Conservation (phyloP, 2,329 filamentous ascomycete genomes). For the Aulographum hederae region DNA sequence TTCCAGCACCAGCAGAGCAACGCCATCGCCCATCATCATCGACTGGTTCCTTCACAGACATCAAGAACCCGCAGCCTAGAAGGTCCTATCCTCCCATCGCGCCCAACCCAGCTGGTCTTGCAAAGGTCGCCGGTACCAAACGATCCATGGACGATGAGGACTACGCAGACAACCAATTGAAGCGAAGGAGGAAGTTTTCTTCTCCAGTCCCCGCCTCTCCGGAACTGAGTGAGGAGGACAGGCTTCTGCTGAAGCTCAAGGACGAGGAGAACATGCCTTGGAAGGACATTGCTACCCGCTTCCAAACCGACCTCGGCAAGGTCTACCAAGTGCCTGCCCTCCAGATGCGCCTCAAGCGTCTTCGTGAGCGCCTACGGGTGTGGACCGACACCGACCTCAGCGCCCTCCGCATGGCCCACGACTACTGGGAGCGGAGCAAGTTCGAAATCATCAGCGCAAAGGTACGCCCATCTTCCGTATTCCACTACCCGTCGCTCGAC, state of each 20-base stretch:
- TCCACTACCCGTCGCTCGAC: neutral
- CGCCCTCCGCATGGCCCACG: conserved; percentile 29
- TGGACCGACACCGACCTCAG: conserved; percentile 33
- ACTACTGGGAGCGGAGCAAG: conserved; percentile 34
- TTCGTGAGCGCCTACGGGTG: conserved; percentile 29
- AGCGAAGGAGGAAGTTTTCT: conserved; percentile 24
- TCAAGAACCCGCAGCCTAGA: conserved; percentile 19
- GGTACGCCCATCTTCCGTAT: conserved; percentile 17
- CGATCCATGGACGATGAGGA: conserved; percentile 19
- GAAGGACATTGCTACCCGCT: conserved; percentile 34
- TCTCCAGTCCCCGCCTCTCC: conserved; percentile 15
- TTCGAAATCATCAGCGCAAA: conserved; percentile 35
- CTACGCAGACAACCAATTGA: conserved; percentile 11
- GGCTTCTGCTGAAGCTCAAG: conserved; percentile 29
- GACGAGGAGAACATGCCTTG: conserved; percentile 33
- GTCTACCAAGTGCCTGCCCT: conserved; percentile 31
- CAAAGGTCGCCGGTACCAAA: conserved; percentile 16
- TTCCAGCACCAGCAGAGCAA: too few relatives aligned
- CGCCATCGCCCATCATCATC: conserved; percentile 12
- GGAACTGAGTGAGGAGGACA: conserved; percentile 31
- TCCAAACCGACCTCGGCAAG: conserved; percentile 29
- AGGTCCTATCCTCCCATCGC: conserved; percentile 24
- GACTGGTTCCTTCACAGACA: conserved; percentile 7
- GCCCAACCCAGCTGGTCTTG: conserved; percentile 19
- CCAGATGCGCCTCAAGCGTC: conserved; percentile 35